These are phyloP conservation scores for Papiliotrema terrestris DNA, from an alignment of 1,284 basidiomycete genomes.

Conservation along the genomic window DNA sequence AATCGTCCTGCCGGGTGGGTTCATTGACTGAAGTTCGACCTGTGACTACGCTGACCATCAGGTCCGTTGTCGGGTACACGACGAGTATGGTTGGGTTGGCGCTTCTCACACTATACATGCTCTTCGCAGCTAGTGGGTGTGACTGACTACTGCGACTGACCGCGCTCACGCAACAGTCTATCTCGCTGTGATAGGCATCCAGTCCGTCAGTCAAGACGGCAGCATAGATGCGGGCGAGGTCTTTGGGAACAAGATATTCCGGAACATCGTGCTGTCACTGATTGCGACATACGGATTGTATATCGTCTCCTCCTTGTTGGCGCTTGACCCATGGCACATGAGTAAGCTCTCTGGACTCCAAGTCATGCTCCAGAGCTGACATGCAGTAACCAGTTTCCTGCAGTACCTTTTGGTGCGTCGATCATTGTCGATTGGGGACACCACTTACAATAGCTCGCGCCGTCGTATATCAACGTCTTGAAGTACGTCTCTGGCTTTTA, in stretches of 20 bases:
- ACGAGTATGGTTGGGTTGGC: slow-evolving; percentile 77
- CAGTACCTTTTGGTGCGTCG: slow-evolving; percentile 68
- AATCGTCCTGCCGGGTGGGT: slow-evolving; percentile 80
- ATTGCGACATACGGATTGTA: slow-evolving; percentile 84
- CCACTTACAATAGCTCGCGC: slow-evolving; percentile 53
- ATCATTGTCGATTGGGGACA: background rate
- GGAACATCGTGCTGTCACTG: slow-evolving; percentile 79
- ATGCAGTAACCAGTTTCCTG: slow-evolving; percentile 73
- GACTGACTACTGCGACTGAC: background rate
- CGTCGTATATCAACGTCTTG: slow-evolving; percentile 85
- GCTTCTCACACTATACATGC: slow-evolving; percentile 89
- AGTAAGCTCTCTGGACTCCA: slow-evolving; percentile 11
- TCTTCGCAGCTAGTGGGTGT: slow-evolving; percentile 56
- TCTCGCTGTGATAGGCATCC: slow-evolving; percentile 73
- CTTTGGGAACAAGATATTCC: slow-evolving; percentile 73
- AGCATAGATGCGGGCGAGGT: slow-evolving; percentile 57
- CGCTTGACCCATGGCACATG: slow-evolving; percentile 54
- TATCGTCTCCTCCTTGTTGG: slow-evolving; percentile 73
- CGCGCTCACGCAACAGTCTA: slow-evolving; percentile 55
- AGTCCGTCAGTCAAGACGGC: slow-evolving; percentile 55
- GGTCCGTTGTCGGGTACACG: slow-evolving; percentile 73
- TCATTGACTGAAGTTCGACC: too few species aligned
- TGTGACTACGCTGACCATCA: slow-evolving; percentile 13
- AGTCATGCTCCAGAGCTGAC: background rate
- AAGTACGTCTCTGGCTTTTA: slow-evolving; percentile 66